Evolutionary conservation across 2,329 filamentous ascomycete species (phyloP).

Genomic region (Aspergillus candidus): DNA sequence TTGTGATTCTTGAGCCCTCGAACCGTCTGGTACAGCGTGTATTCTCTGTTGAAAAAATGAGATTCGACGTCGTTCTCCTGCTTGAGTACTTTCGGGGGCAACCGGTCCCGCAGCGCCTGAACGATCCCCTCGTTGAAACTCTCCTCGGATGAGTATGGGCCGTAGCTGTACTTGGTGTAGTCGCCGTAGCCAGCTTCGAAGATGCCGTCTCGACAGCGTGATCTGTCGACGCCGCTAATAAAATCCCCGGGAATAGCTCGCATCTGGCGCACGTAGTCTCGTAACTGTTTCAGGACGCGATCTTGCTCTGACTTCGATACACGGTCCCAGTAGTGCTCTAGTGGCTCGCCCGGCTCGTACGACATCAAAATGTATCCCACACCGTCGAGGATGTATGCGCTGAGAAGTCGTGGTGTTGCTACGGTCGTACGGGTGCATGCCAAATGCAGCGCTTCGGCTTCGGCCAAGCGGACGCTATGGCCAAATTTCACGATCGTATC

Average conservation of each 20-base stretch:
- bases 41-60: conserved; percentile 10
- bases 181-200: conserved; percentile 8
- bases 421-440: conserved; percentile 10
- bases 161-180: conserved; percentile 5
- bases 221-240: conserved; percentile 7
- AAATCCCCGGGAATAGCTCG: conserved; percentile 8
- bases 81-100: conserved; percentile 4
- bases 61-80: conserved; percentile 9
- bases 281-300: conserved; percentile 4
- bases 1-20: conserved; percentile 11
- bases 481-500: conserved; percentile 12
- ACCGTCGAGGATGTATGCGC: conserved; percentile 11
- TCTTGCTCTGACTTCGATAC: conserved; percentile 6
- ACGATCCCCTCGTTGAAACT: conserved; percentile 12
- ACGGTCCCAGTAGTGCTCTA: conserved; percentile 10
- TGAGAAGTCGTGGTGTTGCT: conserved; percentile 7
- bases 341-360: conserved; percentile 9
- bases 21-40: conserved; percentile 13
- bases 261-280: conserved; percentile 11
- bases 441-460: conserved; percentile 12
- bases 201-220: conserved; percentile 11
- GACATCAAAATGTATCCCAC: conserved; percentile 11
- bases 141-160: conserved; percentile 10
- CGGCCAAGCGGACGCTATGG: conserved; percentile 11
- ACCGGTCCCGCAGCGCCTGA: conserved; percentile 11